Conservation (phyloP, 495 filamentous ascomycete genomes). For the Talaromyces liani region DNA sequence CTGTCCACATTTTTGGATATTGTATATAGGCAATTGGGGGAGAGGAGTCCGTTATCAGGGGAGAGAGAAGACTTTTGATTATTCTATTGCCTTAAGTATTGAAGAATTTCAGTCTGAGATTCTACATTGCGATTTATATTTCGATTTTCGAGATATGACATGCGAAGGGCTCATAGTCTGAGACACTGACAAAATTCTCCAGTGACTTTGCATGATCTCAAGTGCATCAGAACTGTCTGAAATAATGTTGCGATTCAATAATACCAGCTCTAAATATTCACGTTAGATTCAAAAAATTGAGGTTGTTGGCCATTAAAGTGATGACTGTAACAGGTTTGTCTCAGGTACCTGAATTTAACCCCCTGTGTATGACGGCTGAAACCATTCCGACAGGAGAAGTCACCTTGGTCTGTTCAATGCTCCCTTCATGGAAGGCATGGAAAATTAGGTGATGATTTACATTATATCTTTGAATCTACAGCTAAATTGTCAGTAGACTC, state of each 20-base stretch:
- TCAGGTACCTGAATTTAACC: not conserved
- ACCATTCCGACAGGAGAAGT: not conserved
- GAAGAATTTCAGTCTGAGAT: too few species aligned
- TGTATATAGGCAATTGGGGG: too few species aligned
- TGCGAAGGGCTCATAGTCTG: not conserved
- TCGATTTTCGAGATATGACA: not conserved
- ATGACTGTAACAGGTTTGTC: not conserved
- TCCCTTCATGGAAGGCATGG: not conserved
- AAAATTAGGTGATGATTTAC: too few species aligned
- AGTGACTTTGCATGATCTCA: not conserved
- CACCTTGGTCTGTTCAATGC: not conserved
- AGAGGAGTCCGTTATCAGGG: too few species aligned
- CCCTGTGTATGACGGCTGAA: not conserved
- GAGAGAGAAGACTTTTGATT: not conserved
- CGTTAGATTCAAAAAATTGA: not conserved
- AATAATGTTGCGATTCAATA: not conserved
- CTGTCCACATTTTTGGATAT: slow-evolving; percentile 1
- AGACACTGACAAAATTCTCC: not conserved
- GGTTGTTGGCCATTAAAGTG: not conserved
- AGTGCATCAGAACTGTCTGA: not conserved
- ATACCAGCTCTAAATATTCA: not conserved
- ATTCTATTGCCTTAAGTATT: not conserved
- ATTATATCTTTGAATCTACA: too few species aligned
- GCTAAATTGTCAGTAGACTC: too few species aligned
- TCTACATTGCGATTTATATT: too few species aligned